Conservation (phyloP, 1,284 basidiomycete genomes). For the Ustilago bromivora region DNA sequence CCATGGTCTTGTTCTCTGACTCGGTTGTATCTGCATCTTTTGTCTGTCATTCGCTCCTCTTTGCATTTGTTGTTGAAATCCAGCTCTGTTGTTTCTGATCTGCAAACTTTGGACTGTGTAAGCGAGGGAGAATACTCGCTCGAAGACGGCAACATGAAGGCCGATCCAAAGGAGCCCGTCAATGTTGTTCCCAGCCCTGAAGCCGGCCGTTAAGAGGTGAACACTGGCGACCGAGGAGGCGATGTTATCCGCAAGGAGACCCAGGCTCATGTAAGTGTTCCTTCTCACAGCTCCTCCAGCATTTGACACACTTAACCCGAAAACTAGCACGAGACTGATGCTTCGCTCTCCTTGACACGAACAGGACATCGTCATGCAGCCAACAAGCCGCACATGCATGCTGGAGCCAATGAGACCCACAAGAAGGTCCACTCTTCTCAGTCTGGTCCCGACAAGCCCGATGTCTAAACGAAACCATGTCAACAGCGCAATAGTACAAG, state of each 20-base stretch:
- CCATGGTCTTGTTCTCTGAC: neutral
- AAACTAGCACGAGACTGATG: constrained; percentile 1
- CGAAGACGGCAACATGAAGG: constrained; percentile 34
- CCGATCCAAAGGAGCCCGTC: constrained; percentile 31
- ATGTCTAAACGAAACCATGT: constrained; percentile 11
- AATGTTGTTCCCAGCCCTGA: constrained; percentile 32
- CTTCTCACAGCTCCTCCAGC: neutral
- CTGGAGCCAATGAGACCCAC: constrained; percentile 37
- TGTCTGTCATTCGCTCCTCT: neutral
- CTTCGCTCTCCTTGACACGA: neutral
- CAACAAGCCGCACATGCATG: constrained; percentile 38
- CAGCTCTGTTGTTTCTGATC: neutral
- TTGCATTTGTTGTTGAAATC: neutral
- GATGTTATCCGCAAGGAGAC: constrained; percentile 25
- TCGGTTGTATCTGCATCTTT: neutral
- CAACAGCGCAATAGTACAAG: neutral
- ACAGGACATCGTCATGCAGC: constrained; percentile 45
- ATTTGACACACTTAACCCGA: too few species aligned
- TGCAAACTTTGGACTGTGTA: neutral
- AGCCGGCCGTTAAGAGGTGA: constrained; percentile 30
- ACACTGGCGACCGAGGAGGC: constrained; percentile 42
- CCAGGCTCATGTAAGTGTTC: constrained; percentile 31
- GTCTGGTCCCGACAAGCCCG: constrained; percentile 35
- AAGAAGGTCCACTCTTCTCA: constrained; percentile 32
- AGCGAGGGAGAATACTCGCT: constrained; percentile 22